phyloP scores from a whole-genome alignment of 2,329 filamentous ascomycete genomes.

The Aspergillus nomiae region DNA sequence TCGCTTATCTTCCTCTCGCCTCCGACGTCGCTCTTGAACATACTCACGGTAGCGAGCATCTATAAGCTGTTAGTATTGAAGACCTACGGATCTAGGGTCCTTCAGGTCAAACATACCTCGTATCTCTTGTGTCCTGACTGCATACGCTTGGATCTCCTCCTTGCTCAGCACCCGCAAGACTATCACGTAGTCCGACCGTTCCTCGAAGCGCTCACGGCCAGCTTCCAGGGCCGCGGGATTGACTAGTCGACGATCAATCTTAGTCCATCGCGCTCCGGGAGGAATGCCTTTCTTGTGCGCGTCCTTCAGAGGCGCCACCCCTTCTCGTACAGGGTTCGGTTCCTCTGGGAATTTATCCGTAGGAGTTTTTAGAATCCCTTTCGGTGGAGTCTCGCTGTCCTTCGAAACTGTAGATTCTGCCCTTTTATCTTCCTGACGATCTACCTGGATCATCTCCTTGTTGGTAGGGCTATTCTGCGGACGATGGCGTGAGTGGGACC shows the following conservation, averaged over 20 bases:
- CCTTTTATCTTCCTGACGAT: slow-evolving; percentile 29
- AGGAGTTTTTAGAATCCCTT: slow-evolving; percentile 83
- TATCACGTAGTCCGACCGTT: slow-evolving; percentile 91
- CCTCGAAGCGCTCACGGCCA: slow-evolving; percentile 88
- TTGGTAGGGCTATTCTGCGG: slow-evolving; percentile 17
- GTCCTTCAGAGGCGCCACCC: slow-evolving; percentile 91
- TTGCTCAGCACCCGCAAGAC: slow-evolving; percentile 83
- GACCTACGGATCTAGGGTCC: too few relatives aligned
- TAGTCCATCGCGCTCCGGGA: slow-evolving; percentile 84
- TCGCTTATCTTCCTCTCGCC: slow-evolving; percentile 47
- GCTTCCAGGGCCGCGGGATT: slow-evolving; percentile 84
- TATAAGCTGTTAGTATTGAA: slow-evolving; percentile 22
- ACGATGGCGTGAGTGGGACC: slow-evolving; percentile 28
- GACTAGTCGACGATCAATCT: slow-evolving; percentile 83
- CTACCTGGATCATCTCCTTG: slow-evolving; percentile 20
- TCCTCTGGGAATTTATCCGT: slow-evolving; percentile 85
- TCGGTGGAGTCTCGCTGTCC: slow-evolving; percentile 68
- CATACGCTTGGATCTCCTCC: slow-evolving; percentile 88
- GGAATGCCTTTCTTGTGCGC: slow-evolving; percentile 73
- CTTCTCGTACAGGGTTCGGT: slow-evolving; percentile 78
- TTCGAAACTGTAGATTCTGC: slow-evolving; percentile 33
- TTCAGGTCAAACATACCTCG: slow-evolving; percentile 60
- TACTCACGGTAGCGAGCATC: slow-evolving; percentile 41
- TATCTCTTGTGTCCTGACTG: slow-evolving; percentile 76
- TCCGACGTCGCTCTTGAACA: slow-evolving; percentile 39